These are phyloP conservation scores for Gymnopilus dilepis DNA, from an alignment of 768 basidiomycete genomes.

Conservation along the genomic window DNA sequence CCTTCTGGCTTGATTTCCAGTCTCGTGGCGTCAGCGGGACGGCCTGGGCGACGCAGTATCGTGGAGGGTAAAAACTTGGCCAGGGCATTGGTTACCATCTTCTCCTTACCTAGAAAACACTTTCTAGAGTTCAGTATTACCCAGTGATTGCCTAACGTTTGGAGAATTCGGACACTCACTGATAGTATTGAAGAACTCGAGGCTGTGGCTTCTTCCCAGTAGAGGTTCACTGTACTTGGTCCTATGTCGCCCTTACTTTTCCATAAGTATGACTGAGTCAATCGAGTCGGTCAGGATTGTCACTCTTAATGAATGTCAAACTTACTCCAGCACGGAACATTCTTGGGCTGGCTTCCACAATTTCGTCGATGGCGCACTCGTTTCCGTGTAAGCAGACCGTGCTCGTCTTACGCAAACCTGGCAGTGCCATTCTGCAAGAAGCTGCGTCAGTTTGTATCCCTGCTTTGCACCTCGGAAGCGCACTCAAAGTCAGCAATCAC, in stretches of 20 bases:
- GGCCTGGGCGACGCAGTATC: slow-evolving; percentile 39
- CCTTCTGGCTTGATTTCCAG: slow-evolving; percentile 45
- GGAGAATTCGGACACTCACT: not conserved
- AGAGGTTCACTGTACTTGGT: slow-evolving; percentile 14
- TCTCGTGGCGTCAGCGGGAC: slow-evolving; percentile 37
- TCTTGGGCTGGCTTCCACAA: slow-evolving; percentile 37
- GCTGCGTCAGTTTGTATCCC: not conserved
- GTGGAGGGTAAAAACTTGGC: slow-evolving; percentile 45
- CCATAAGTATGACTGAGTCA: slow-evolving; percentile 25
- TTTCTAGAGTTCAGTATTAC: slow-evolving; percentile 14
- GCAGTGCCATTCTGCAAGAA: slow-evolving; percentile 36
- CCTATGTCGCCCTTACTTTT: slow-evolving; percentile 16
- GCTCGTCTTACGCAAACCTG: slow-evolving; percentile 29
- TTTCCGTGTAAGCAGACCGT: slow-evolving; percentile 43
- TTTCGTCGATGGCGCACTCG: slow-evolving; percentile 41
- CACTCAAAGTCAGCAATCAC: slow-evolving; percentile 56
- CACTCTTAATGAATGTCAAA: not conserved
- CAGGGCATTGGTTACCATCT: slow-evolving; percentile 35
- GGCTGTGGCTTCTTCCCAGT: slow-evolving; percentile 23
- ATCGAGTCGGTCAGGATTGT: not conserved
- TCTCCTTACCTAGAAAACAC: slow-evolving; percentile 49
- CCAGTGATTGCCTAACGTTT: not conserved
- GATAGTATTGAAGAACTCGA: slow-evolving; percentile 16
- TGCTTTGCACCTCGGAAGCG: not conserved
- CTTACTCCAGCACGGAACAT: slow-evolving; percentile 39